Percentiles rank a stretch among this genome's conserved stretches.
phyloP scores from a whole-genome alignment of 208 protist species.

The Phytomonas sp. region DNA sequence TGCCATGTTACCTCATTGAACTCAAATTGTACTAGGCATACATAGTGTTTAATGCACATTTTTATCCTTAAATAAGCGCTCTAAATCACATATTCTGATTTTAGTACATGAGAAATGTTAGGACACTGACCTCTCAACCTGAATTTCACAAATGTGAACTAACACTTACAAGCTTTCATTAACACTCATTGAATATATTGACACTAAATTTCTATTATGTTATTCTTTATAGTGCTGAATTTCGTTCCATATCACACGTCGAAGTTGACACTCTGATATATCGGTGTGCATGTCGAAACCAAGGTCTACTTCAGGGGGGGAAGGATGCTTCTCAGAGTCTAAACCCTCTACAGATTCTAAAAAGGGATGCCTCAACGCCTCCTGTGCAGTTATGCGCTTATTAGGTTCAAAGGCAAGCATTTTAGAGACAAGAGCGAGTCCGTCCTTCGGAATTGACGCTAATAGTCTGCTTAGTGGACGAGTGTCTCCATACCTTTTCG shows the following conservation, averaged over 20 bases:
- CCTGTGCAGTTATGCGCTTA: constrained; percentile 79
- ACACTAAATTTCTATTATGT: constrained; percentile 21
- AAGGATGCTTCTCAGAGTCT: constrained; percentile 24
- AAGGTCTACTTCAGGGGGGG: constrained; percentile 46
- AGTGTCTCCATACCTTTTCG: constrained; percentile 54
- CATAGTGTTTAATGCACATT: too few relatives aligned
- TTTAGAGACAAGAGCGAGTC: constrained; percentile 76
- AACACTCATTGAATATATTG: neutral
- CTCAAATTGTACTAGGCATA: too few relatives aligned
- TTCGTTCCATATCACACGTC: constrained; percentile 73
- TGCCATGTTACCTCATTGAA: too few relatives aligned
- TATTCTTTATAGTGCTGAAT: constrained; percentile 47
- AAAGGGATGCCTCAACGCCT: constrained; percentile 83
- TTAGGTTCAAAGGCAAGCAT: constrained; percentile 89
- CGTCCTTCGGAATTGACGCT: constrained; percentile 48
- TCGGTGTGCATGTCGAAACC: constrained; percentile 80
- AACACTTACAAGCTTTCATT: neutral
- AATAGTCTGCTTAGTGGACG: constrained; percentile 50
- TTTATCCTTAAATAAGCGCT: too few relatives aligned
- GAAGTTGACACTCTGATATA: constrained; percentile 80
- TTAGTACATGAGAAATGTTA: neutral
- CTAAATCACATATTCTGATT: neutral
- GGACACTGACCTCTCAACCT: neutral
- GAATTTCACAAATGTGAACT: neutral
- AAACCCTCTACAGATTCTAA: constrained; percentile 52